Evolutionary conservation across 768 basidiomycete genomes (phyloP), one percentile per base, ranked within the genome.

Genomic region (Floccularia luteovirens): DNA sequence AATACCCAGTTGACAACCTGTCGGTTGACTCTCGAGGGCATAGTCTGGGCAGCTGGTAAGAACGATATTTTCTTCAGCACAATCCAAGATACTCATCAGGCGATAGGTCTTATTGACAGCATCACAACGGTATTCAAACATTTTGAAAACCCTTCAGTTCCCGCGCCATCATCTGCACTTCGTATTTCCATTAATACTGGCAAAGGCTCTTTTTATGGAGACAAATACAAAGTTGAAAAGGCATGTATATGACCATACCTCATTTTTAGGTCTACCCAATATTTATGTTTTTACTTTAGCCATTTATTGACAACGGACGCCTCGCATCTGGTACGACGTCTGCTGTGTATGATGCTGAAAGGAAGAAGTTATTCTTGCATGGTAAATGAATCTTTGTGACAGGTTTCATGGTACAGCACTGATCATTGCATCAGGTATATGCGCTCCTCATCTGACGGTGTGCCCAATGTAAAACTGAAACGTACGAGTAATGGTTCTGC

Each of bases 281-380:
- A 39, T 31, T 45, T 34, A 39, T 31, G n/a, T 13, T 19, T 43
- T 24, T 31, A 3, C 45, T n/a, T n/a, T n/a, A 84, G 79, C 64
- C 74, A 7, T 84, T 87, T 43, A 78, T 84, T 54, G 81, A 87
- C 54, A 64, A 77, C 43, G 83, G 85, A 6, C 59, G 52, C 2
- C 36, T 80, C 19, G 71, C 74, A 8, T 73, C 74, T 12, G 77
- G 70, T 5, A 60, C 67, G 24, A 88, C 84, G 1, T 62, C 70
- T 1, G 79, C 60, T 2, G 77, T 64, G 12, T 71, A 79, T 48
- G 79, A 82, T 49, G 55, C 70, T 2, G 48, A 68, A 46, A 62
- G 75, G 35, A 56, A 60, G 14, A 63, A 50, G 24, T 50, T 86
- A 14, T 86, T 74, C 55, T 51, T 84, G 44, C 72, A 75, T 49